Conservation (phyloP, 768 basidiomycete genomes). For the Tricholoma terreum region DNA sequence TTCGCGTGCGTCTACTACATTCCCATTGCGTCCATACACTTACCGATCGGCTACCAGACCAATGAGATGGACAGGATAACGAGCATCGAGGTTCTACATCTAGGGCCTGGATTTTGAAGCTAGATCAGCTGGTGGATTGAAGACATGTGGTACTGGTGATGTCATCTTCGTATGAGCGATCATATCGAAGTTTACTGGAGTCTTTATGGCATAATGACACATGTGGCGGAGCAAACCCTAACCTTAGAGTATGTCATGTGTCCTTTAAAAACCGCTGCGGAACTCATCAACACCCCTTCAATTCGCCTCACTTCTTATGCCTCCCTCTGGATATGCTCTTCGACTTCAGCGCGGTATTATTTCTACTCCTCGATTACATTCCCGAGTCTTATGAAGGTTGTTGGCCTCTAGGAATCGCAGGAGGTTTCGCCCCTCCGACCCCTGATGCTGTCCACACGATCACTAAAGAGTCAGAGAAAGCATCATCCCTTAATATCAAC, state of each 20-base stretch:
- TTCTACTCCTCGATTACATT: not conserved
- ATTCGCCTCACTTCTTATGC: conserved; percentile 28
- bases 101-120: not conserved
- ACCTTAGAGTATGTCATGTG: conserved; percentile 4
- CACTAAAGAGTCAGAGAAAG: conserved; percentile 34
- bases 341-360: conserved; percentile 58
- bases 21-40: not conserved
- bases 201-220: no score
- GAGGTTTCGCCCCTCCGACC: conserved; percentile 72
- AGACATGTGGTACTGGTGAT: not conserved
- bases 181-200: no score
- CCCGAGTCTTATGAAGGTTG: not conserved
- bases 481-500: conserved; percentile 40
- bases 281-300: not conserved
- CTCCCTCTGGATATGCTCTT: conserved; percentile 51
- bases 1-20: not conserved
- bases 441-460: conserved; percentile 55
- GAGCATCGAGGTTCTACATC: not conserved
- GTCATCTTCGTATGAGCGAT: no score
- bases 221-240: not conserved
- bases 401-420: conserved; percentile 56
- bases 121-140: not conserved
- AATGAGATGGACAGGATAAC: not conserved
- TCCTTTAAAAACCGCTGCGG: conserved; percentile 1
- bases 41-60: not conserved